Evolutionary conservation across 1,139 yeast genomes (phyloP).

Genomic region (Sugiyamaella japonica): DNA sequence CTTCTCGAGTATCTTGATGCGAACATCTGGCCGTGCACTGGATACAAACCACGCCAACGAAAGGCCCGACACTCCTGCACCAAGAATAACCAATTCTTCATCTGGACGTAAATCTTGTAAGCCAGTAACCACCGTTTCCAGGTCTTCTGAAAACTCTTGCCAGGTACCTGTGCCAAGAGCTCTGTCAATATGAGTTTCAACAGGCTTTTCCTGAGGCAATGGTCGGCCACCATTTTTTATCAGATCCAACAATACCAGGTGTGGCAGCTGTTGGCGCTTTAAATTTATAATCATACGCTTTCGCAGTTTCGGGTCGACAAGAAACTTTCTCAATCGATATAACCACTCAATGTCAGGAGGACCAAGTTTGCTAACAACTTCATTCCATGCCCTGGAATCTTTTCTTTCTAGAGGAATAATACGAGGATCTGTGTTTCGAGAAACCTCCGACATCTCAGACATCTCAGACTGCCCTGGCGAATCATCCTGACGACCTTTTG

Average conservation of each 20-base stretch:
- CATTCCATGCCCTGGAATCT: slow-evolving; percentile 14
- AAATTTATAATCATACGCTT: slow-evolving; percentile 1
- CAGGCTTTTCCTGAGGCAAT: not conserved
- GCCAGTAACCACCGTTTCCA: slow-evolving; percentile 34
- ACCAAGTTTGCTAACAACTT: slow-evolving; percentile 11
- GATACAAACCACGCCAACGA: slow-evolving; percentile 72
- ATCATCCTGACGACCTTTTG: not conserved
- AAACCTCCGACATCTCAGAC: slow-evolving; percentile 4
- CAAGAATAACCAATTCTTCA: slow-evolving; percentile 50
- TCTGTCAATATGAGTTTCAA: slow-evolving; percentile 15
- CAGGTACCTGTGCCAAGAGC: slow-evolving; percentile 24
- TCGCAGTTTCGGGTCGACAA: slow-evolving; percentile 12
- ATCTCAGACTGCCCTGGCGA: not conserved
- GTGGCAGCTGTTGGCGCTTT: slow-evolving; percentile 15
- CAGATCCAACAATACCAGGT: slow-evolving; percentile 14
- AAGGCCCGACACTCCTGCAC: slow-evolving; percentile 88
- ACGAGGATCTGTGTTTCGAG: slow-evolving; percentile 6
- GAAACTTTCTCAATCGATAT: slow-evolving; percentile 17
- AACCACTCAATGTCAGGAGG: slow-evolving; percentile 13
- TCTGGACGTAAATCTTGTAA: slow-evolving; percentile 33
- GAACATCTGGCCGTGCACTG: slow-evolving; percentile 62
- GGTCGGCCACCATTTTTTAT: slow-evolving; percentile 14
- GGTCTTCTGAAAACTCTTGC: slow-evolving; percentile 27
- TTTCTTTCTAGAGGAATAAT: slow-evolving; percentile 16
- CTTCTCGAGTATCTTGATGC: slow-evolving; percentile 62